Percentiles rank a stretch among this genome's conserved stretches.
Evolutionary conservation across 2,329 filamentous ascomycete species (phyloP).

Genomic region (Neofusicoccum sp.): DNA sequence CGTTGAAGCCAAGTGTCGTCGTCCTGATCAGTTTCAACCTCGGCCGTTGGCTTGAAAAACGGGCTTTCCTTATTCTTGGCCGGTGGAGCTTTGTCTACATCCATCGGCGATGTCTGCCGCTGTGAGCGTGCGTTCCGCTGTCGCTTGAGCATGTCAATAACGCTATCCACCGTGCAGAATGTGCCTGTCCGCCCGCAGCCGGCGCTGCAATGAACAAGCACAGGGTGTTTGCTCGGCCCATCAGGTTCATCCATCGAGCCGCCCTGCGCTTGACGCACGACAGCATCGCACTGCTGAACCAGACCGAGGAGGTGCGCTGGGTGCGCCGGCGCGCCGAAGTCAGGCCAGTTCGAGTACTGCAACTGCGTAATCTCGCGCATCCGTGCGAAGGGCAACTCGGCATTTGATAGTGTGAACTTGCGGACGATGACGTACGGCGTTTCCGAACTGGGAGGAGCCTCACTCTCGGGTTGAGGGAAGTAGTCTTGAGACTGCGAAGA

Average conservation of each 20-base stretch:
- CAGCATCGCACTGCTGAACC: conserved; percentile 86
- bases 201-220: conserved; percentile 93
- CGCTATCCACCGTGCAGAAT: conserved; percentile 94
- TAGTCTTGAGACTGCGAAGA: conserved; percentile 21
- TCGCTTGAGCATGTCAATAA: conserved; percentile 95
- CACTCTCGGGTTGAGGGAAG: conserved; percentile 19
- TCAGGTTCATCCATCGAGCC: conserved; percentile 61
- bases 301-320: conserved; percentile 83
- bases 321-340: conserved; percentile 90
- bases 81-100: conserved; percentile 33
- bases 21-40: conserved; percentile 25
- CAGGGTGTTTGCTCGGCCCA: conserved; percentile 60
- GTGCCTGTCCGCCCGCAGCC: conserved; percentile 95
- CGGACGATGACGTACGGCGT: conserved; percentile 78
- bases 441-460: conserved; percentile 49
- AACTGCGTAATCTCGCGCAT: conserved; percentile 93
- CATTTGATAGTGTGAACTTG: conserved; percentile 82
- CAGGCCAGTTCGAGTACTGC: conserved; percentile 95
- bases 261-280: conserved; percentile 53
- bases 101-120: conserved; percentile 49
- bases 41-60: conserved; percentile 19
- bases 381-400: conserved; percentile 75
- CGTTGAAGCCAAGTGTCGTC: conserved; percentile 69
- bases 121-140: conserved; percentile 55
- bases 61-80: conserved; percentile 18